Base-by-base conservation (phyloP, 2,329 filamentous ascomycete genomes). In the Ampelomyces quisqualis region DNA sequence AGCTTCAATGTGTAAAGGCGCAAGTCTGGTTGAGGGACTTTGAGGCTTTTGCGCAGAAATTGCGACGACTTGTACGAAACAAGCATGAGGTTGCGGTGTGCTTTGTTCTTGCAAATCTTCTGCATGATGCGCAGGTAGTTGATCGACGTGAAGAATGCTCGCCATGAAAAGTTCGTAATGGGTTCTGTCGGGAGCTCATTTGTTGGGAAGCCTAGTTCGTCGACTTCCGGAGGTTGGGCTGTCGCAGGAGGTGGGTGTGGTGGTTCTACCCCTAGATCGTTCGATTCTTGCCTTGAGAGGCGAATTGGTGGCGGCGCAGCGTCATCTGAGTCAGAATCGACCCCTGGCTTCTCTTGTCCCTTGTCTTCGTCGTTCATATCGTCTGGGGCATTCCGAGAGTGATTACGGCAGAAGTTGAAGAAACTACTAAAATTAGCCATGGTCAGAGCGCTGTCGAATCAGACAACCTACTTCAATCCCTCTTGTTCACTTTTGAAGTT, bases 71-170 rank as follows among this genome's bases (percentile, higher is more conserved):
- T 97, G 77, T 96, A 97, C 61, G 91, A 88, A 23, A 98, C 90
- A 36, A 98, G 82, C 34, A 97, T 79, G 10, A 98, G 77, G 67
- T 95, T 95, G 40, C 93, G 86, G 71, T 98, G 93, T 1, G 91
- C 88, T 71, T 97, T 97, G 70, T 88, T 81, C 58, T 95, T 94
- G 71, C 90, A 96, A 45, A 97, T 86, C 71, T 98, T 98, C 64
- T 98, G 93, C 80, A 98, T 88, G 45, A 96, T 84, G 51, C 94
- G 89, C 14, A 98, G 77, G 69, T 94, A 91, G 71, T 95, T 97
- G 74, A 96, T 96, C 30, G 87, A 81, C 1, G 89, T 87, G 75
- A 95, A 95, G 74, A 97, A 95, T 67, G 95, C 95, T 57, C 93
- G 88, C 70, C 88, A 89, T 9, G 88, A 95, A 72, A 90, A 97